phyloP scores from a whole-genome alignment of 306 rosid species.

The Astragalus membranaceus region DNA sequence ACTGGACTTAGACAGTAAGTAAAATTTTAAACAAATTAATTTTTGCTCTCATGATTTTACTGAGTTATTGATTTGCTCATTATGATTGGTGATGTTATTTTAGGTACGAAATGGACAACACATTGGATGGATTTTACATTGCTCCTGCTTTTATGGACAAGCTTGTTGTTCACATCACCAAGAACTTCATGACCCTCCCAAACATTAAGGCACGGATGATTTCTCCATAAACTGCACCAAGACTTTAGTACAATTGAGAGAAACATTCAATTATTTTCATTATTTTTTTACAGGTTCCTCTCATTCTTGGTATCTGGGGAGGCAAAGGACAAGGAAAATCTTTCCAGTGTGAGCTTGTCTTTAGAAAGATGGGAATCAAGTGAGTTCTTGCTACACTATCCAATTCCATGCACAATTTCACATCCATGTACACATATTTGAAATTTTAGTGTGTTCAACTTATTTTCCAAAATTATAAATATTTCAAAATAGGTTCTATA shows the following conservation, averaged over 20 bases:
- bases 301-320: slow-evolving; percentile 98
- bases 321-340: slow-evolving; percentile 99
- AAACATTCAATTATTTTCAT: background rate
- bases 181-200: slow-evolving; percentile 84
- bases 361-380: slow-evolving; percentile 99
- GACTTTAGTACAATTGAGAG: background rate
- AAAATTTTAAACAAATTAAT: background rate
- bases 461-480: too few relatives aligned
- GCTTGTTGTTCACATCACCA: slow-evolving; percentile 91
- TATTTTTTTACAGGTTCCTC: slow-evolving; percentile 57
- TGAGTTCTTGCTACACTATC: slow-evolving; percentile 24
- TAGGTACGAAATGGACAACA: slow-evolving; percentile 77
- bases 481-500: too few relatives aligned
- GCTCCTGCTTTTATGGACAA: slow-evolving; percentile 99
- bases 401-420: too few relatives aligned
- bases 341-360: slow-evolving; percentile 94
- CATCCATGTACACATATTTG: too few relatives aligned
- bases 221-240: background rate
- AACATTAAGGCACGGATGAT: slow-evolving; percentile 65
- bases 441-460: too few relatives aligned
- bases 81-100: background rate
- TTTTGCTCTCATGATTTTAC: background rate
- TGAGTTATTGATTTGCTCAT: too few relatives aligned
- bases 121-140: slow-evolving; percentile 69
- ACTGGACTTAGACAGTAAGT: slow-evolving; percentile 66